A percentile compares a stretch with the other conserved stretches of the same genome.
These are phyloP conservation scores for Venturia carpophila DNA, from an alignment of 2,329 filamentous ascomycete genomes.

Conservation along the genomic window DNA sequence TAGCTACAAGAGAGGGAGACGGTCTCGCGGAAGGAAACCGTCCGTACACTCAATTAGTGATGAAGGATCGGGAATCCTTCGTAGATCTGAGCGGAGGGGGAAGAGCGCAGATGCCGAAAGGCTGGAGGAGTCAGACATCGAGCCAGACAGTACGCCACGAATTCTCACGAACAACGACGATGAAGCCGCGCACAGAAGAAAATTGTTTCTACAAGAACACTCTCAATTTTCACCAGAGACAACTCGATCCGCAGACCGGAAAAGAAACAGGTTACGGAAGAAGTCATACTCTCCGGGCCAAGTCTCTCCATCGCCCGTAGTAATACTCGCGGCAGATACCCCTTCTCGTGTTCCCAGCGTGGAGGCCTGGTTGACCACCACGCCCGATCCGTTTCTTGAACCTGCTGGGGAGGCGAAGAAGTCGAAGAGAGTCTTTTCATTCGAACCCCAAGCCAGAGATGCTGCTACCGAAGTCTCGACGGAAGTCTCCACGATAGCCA, in stretches of 20 bases:
- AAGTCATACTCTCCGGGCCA: constrained; percentile 7
- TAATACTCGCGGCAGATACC: background rate
- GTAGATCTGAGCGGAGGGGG: background rate
- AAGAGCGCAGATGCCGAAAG: background rate
- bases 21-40: constrained; percentile 4
- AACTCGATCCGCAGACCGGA: constrained; percentile 12
- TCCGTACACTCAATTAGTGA: background rate
- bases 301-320: background rate
- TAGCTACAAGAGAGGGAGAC: background rate
- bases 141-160: constrained; percentile 12
- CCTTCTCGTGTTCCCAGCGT: constrained; percentile 26
- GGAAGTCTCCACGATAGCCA: background rate
- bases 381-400: constrained; percentile 48
- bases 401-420: constrained; percentile 28
- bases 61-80: background rate
- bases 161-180: constrained; percentile 14
- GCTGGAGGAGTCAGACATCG: background rate
- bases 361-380: constrained; percentile 54
- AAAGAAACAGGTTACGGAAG: constrained; percentile 1
- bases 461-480: background rate
- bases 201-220: constrained; percentile 10
- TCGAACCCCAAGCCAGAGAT: constrained; percentile 23
- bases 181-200: constrained; percentile 14
- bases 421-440: constrained; percentile 25
- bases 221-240: constrained; percentile 1